phyloP scores from a whole-genome alignment of 2,329 filamentous ascomycete species.

The Xylaria sp. region DNA sequence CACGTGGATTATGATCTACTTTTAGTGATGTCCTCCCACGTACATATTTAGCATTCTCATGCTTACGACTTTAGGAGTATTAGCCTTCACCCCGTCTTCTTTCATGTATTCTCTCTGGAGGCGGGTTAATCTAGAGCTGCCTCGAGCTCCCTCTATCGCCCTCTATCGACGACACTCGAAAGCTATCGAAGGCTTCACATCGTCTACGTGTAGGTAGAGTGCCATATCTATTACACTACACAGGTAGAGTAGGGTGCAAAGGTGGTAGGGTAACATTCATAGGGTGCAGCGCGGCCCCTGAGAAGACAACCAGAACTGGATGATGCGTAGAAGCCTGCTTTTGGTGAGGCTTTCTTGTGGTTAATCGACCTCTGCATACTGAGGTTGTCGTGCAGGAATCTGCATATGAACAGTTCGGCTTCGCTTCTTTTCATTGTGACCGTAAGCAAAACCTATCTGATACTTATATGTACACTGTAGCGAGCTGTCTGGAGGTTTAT shows the following conservation, averaged over 20 bases:
- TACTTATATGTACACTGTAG: not conserved
- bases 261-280: slow-evolving; percentile 4
- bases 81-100: too few species aligned
- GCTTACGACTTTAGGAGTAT: too few species aligned
- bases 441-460: not conserved
- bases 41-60: not conserved
- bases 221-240: not conserved
- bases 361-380: slow-evolving; percentile 2
- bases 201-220: not conserved
- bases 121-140: too few species aligned
- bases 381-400: not conserved
- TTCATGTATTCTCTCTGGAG: too few species aligned
- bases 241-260: not conserved
- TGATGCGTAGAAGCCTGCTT: not conserved
- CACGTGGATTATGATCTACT: too few species aligned
- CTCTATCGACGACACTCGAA: not conserved
- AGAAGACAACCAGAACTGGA: not conserved
- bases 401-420: not conserved
- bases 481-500: not conserved
- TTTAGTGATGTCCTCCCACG: not conserved
- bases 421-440: not conserved
- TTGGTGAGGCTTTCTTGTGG: not conserved
- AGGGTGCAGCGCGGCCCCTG: slow-evolving; percentile 1
- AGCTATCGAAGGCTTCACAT: not conserved
- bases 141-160: too few species aligned